Evolutionary conservation across 1,139 yeast species (phyloP).

Genomic region (Eremothecium gossypii): DNA sequence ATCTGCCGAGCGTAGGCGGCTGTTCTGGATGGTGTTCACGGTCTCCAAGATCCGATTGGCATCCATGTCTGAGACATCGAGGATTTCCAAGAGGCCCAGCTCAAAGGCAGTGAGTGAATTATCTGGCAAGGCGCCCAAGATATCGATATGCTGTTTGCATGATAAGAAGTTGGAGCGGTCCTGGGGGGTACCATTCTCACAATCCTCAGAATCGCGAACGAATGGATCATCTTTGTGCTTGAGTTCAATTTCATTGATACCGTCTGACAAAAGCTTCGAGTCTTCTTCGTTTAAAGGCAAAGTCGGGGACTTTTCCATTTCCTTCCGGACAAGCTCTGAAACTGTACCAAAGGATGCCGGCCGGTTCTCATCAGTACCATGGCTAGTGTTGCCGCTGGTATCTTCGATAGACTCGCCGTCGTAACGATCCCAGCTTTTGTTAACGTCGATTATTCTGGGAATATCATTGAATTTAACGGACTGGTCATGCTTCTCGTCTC

Average conservation of each 20-base stretch:
- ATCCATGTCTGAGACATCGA: slow-evolving; percentile 1
- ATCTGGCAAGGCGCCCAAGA: not conserved
- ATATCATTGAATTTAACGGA: slow-evolving; percentile 21
- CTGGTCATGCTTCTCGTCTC: slow-evolving; percentile 9
- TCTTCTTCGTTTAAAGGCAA: slow-evolving; percentile 12
- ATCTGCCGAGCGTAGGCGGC: not conserved
- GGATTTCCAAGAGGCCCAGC: not conserved
- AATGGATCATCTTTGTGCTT: not conserved
- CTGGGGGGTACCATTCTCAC: not conserved
- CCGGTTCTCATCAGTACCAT: not conserved
- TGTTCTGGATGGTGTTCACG: slow-evolving; percentile 1
- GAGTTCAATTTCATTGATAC: slow-evolving; percentile 10
- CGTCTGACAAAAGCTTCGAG: slow-evolving; percentile 11
- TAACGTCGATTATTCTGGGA: slow-evolving; percentile 5
- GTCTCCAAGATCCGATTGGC: not conserved
- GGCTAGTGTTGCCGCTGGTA: not conserved
- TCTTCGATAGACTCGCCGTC: slow-evolving; percentile 1
- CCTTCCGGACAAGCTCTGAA: slow-evolving; percentile 2
- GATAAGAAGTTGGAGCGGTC: not conserved
- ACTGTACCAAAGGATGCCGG: not conserved
- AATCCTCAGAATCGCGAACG: not conserved
- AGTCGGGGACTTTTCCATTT: slow-evolving; percentile 12
- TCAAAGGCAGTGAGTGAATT: slow-evolving; percentile 1
- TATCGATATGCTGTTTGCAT: not conserved
- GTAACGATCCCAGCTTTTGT: slow-evolving; percentile 1